Evolutionary conservation across 352 stramenopile genomes (phyloP), one percentile per base, ranked within the genome.

Genomic region (Phytophthora hibernalis): DNA sequence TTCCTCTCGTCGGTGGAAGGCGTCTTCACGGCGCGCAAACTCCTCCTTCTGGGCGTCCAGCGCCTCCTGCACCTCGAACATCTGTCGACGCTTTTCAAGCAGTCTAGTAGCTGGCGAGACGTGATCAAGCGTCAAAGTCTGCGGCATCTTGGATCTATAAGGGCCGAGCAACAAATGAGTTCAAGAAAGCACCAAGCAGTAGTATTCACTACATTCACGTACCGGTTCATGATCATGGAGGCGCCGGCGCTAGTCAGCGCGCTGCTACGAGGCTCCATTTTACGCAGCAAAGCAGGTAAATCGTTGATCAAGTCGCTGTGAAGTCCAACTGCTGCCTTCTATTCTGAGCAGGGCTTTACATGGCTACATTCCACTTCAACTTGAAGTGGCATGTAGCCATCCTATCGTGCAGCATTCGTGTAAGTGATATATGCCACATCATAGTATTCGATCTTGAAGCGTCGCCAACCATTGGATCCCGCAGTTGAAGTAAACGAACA

Each of bases 61-160:
- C 1, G 95, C 95, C 61, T 98, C 94, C 64, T 98, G 92, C 12
- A 96, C 89, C 61, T 98, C 95, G 76, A 98, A 98, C 92, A 98
- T 98, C 69, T 98, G 95, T 13, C 95, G 80, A 4, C 95, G 83
- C 73, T 98, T 98, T 67, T 98, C 95, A 13, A 98, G 77, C 45
- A 98, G 57, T 7, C 95, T 76, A 12, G 95, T 98, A 12, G 93
- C 93, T 3, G 95, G 93, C 1, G 91, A 97, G 0, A 98, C 91
- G 61, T 98, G 90, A 59, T 98, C 92, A 30, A 98, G 74, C 21
- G 92, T 91, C 53, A 98, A 62, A 7, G 89, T 97, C 66, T 97
- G 90, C 26, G 92, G 87, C 70, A 91, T 89, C 31, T 89, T 93
- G 9, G 79, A 70, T 15, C 56, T 64, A 45, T 43, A 1, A 28